These are phyloP conservation scores for Drechslerella coelobrocha DNA, from an alignment of 2,329 filamentous ascomycete genomes.

Conservation along the genomic window DNA sequence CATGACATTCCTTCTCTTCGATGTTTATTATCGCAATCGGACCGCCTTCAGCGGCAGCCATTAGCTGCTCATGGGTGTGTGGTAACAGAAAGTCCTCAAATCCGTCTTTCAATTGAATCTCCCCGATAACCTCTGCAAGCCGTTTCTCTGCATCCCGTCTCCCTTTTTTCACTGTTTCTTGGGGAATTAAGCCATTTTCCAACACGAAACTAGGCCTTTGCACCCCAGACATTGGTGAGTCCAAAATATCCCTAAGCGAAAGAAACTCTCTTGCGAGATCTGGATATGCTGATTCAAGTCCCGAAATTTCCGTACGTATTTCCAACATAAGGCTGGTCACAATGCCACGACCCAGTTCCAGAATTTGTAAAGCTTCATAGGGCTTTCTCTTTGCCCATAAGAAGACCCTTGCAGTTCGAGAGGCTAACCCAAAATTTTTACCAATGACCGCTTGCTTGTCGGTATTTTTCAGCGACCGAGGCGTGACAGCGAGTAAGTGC, in stretches of 20 bases:
- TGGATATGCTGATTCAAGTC: conserved; percentile 27
- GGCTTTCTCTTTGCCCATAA: conserved; percentile 1
- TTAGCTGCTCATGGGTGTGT: too few relatives aligned
- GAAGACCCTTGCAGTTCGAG: conserved; percentile 3
- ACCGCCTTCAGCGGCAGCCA: too few relatives aligned
- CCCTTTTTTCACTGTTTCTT: neutral
- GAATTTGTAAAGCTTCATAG: conserved; percentile 30
- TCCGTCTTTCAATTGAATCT: conserved; percentile 50
- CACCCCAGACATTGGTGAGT: too few relatives aligned
- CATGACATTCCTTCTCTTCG: too few relatives aligned
- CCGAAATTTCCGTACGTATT: conserved; percentile 41
- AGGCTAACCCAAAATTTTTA: conserved; percentile 3
- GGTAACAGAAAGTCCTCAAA: conserved; percentile 55
- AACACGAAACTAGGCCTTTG: conserved; percentile 5
- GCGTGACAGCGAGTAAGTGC: conserved; percentile 2
- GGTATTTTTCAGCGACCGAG: conserved; percentile 10
- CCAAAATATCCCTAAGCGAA: too few relatives aligned
- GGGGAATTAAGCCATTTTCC: neutral
- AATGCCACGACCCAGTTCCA: conserved; percentile 51
- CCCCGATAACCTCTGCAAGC: conserved; percentile 9
- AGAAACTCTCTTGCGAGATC: conserved; percentile 1
- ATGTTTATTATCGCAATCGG: too few relatives aligned
- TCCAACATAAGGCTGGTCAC: conserved; percentile 41
- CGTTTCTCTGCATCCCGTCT: conserved; percentile 8
- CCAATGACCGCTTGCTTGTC: conserved; percentile 7